Evolutionary conservation across 1,284 basidiomycete genomes (phyloP).

Genomic region (Ustilago crameri): DNA sequence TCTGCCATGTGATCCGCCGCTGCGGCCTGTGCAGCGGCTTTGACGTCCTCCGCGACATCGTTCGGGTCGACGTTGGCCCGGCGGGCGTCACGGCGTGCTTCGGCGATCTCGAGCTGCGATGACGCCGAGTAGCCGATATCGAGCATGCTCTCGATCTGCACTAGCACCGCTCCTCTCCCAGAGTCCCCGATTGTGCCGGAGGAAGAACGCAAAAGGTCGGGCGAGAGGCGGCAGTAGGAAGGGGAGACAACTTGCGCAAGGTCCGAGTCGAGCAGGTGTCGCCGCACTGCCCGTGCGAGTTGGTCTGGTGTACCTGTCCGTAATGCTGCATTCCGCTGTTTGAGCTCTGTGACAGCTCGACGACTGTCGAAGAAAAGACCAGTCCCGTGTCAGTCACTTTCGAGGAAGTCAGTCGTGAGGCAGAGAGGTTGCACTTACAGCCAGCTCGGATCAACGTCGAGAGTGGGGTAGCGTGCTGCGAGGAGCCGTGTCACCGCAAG

Average conservation of each 20-base stretch:
- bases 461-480: constrained; percentile 41
- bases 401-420: background rate
- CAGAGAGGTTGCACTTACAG: constrained; percentile 13
- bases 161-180: constrained; percentile 16
- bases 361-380: background rate
- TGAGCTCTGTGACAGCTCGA: constrained; percentile 11
- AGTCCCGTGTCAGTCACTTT: background rate
- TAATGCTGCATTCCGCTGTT: constrained; percentile 1
- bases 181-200: constrained; percentile 20
- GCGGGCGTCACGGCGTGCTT: constrained; percentile 34
- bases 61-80: constrained; percentile 38
- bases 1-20: constrained; percentile 37
- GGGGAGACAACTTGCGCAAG: constrained; percentile 13
- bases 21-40: constrained; percentile 71
- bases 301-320: constrained; percentile 16
- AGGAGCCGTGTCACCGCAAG: constrained; percentile 35
- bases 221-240: constrained; percentile 10
- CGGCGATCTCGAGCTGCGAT: constrained; percentile 43
- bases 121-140: constrained; percentile 43
- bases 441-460: constrained; percentile 27
- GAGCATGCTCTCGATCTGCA: constrained; percentile 44
- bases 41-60: constrained; percentile 12
- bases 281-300: constrained; percentile 35
- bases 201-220: background rate
- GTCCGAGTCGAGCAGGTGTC: constrained; percentile 34